Percentiles rank a stretch among this genome's conserved stretches.
Evolutionary conservation across 2,329 filamentous ascomycete genomes (phyloP).

Genomic region (Alternaria triticimaculans): DNA sequence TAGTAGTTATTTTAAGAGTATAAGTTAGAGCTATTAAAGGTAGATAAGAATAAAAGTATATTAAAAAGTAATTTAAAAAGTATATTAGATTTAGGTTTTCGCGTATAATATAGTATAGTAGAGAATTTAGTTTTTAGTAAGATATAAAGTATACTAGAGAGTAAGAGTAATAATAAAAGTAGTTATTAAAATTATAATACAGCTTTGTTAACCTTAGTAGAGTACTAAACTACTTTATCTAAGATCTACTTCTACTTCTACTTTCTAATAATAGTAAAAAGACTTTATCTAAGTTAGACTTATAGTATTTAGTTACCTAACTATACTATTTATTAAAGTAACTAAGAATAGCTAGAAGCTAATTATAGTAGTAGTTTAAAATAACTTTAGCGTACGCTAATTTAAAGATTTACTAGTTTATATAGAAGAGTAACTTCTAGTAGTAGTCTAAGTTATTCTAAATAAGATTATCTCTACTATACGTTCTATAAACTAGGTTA

Average conservation of each 20-base stretch:
- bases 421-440: background rate
- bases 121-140: background rate
- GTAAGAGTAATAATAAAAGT: background rate
- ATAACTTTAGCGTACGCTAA: background rate
- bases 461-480: background rate
- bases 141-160: background rate
- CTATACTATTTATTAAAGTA: background rate
- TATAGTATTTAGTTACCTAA: background rate
- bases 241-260: background rate
- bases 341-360: background rate
- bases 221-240: background rate
- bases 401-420: background rate
- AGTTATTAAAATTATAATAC: background rate
- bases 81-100: background rate
- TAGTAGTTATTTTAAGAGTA: background rate
- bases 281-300: background rate
- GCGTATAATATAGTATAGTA: background rate
- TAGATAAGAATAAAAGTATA: background rate
- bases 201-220: background rate
- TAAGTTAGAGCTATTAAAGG: background rate
- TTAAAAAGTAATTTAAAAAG: background rate
- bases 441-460: background rate
- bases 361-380: background rate
- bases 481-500: background rate
- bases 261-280: background rate